phyloP scores from a whole-genome alignment of 305 asterid genomes.

The Fraxinus ornus region DNA sequence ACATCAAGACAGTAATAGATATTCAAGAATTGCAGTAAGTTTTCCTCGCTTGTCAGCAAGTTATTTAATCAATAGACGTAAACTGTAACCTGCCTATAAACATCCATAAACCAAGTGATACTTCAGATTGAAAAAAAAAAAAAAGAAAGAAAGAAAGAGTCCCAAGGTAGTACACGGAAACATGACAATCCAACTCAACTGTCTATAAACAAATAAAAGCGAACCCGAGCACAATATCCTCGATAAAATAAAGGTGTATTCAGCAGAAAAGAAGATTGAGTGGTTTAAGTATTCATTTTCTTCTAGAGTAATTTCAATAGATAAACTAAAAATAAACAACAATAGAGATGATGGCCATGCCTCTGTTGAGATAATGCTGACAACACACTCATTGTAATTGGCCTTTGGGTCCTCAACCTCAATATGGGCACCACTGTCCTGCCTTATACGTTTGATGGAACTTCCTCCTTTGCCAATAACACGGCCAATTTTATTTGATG shows the following conservation, averaged over 20 bases:
- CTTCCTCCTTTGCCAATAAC: slow-evolving; percentile 92
- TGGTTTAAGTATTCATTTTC: background rate
- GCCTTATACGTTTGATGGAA: slow-evolving; percentile 72
- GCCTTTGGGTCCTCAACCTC: slow-evolving; percentile 81
- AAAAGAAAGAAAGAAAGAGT: background rate
- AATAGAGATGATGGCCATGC: slow-evolving; percentile 31
- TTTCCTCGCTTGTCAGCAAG: background rate
- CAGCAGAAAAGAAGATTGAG: background rate
- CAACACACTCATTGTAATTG: slow-evolving; percentile 62
- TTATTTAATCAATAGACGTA: background rate
- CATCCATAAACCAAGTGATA: background rate
- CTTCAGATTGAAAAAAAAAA: background rate
- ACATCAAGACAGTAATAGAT: background rate
- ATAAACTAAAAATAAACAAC: background rate
- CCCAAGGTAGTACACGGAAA: background rate
- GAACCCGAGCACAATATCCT: background rate
- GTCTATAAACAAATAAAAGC: background rate
- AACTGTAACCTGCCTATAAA: background rate
- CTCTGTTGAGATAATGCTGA: slow-evolving; percentile 78
- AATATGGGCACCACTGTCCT: slow-evolving; percentile 85
- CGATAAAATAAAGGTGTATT: background rate
- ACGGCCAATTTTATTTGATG: slow-evolving; percentile 75
- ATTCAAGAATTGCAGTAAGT: background rate
- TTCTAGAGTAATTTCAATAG: background rate
- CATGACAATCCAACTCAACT: background rate